Evolutionary conservation across 2,329 filamentous ascomycete species (phyloP).

Genomic region (Neofusicoccum parvum): DNA sequence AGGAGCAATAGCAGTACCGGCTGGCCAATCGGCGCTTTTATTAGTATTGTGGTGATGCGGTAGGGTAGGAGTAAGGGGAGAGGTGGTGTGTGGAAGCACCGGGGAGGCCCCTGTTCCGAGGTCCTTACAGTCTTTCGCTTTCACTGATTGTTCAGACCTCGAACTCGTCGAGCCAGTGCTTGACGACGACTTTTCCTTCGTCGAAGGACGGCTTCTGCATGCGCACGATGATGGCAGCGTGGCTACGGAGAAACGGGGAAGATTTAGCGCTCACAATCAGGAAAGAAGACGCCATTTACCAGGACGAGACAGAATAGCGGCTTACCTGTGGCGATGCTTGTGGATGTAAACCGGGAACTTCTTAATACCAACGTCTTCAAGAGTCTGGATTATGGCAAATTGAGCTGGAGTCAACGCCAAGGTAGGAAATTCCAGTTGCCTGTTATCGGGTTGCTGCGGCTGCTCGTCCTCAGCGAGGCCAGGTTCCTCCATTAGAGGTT

Average conservation of each 20-base stretch:
- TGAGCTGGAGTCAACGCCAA: slow-evolving; percentile 78
- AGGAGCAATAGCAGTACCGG: neutral
- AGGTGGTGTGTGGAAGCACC: too few relatives aligned
- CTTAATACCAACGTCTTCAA: slow-evolving; percentile 65
- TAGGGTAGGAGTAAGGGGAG: neutral
- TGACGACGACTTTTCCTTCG: slow-evolving; percentile 76
- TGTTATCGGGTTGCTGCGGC: neutral
- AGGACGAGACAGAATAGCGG: neutral
- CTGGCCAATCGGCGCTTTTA: neutral
- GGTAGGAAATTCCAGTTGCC: slow-evolving; percentile 59
- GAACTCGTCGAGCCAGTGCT: slow-evolving; percentile 81
- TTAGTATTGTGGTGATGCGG: neutral
- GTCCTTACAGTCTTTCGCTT: neutral
- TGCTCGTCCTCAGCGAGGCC: slow-evolving; percentile 33
- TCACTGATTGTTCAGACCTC: slow-evolving; percentile 47
- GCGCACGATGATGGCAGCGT: slow-evolving; percentile 88
- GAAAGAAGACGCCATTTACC: neutral
- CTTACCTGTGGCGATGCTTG: slow-evolving; percentile 54
- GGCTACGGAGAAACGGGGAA: slow-evolving; percentile 49
- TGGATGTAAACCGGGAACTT: slow-evolving; percentile 72
- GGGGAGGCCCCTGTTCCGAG: neutral
- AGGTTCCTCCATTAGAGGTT: slow-evolving; percentile 24
- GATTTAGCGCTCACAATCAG: slow-evolving; percentile 33
- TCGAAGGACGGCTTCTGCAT: slow-evolving; percentile 64
- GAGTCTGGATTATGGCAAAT: slow-evolving; percentile 78